Evolutionary conservation across 768 basidiomycete genomes (phyloP), one percentile per base, ranked within the genome.

Genomic region (Termitomyces titanicus): DNA sequence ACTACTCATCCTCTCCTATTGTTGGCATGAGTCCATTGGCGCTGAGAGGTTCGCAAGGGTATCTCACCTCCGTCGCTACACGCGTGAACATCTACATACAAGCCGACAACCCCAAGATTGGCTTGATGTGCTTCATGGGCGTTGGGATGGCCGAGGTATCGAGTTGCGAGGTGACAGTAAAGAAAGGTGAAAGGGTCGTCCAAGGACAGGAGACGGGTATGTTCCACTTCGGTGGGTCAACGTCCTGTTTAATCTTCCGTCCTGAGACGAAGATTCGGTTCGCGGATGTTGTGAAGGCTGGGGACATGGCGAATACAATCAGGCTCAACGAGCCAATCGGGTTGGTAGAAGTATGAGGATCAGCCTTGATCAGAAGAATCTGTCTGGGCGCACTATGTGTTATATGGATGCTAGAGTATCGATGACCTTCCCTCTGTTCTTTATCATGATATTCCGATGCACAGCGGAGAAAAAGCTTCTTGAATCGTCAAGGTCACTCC

Each of bases 81-180:
- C n/a, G n/a, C n/a, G n/a, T n/a, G n/a, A n/a, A 86, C 49, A 71
- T 85, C 54, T 81, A 79, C 64, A 85, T 87, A 66, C 69, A 81
- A 58, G 72, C 81, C 0, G 76, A 81, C 48, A 75, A 79, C 37
- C 35, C 53, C 0, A 63, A 66, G 18, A 81, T 86, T 38, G 84
- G 84, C 1, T 57, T 85, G 39, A 73, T 85, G 74, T 79, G 75
- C 47, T 80, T 85, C 66, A 68, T 86, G 5, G 80, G 67, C 0
- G 74, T 86, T 10, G 85, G 85, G 0, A 83, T 88, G 74, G 72
- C 72, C 0, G 85, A 87, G 65, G 75, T 86, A 1, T 86, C 82
- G 31, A 85, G 82, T n/a, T 81, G 79, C 56, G n/a, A n/a, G n/a
- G n/a, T n/a, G n/a, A n/a, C n/a, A n/a, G n/a, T n/a, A n/a, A n/a